These are phyloP conservation scores for Aphanomyces astaci DNA, from an alignment of 352 stramenopile genomes.

Conservation along the genomic window DNA sequence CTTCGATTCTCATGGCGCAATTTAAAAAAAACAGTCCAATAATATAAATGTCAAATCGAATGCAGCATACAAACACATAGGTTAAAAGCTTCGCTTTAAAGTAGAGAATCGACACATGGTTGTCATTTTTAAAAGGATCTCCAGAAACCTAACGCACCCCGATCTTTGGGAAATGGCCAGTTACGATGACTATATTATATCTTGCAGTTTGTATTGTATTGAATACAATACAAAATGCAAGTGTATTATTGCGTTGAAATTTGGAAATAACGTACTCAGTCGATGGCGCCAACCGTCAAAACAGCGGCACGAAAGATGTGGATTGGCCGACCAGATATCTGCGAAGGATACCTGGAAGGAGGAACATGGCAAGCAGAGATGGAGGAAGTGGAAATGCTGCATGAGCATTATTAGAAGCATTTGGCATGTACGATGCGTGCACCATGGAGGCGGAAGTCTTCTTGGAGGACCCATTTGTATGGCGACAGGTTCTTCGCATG, in stretches of 20 bases:
- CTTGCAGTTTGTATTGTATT: too few relatives aligned
- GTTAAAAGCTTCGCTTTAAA: too few relatives aligned
- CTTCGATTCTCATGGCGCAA: too few relatives aligned
- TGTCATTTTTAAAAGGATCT: too few relatives aligned
- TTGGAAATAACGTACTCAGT: background rate
- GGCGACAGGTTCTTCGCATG: slow-evolving; percentile 10
- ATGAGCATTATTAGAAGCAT: slow-evolving; percentile 8
- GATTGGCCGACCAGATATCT: background rate
- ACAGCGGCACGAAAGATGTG: background rate
- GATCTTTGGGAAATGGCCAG: too few relatives aligned
- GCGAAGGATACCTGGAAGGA: too few relatives aligned
- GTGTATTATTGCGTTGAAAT: background rate
- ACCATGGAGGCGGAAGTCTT: background rate
- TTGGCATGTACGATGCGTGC: slow-evolving; percentile 17
- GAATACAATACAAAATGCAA: background rate
- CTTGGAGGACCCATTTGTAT: slow-evolving; percentile 14
- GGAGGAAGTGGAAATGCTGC: background rate
- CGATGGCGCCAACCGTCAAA: background rate
- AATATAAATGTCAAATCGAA: too few relatives aligned
- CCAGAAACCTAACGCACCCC: too few relatives aligned
- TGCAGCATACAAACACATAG: too few relatives aligned
- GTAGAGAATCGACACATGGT: too few relatives aligned
- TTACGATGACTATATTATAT: too few relatives aligned
- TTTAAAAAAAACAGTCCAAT: too few relatives aligned
- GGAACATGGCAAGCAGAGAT: background rate